Evolutionary conservation across 2,329 filamentous ascomycete species (phyloP).

Genomic region (Chaetomium olivaceum): DNA sequence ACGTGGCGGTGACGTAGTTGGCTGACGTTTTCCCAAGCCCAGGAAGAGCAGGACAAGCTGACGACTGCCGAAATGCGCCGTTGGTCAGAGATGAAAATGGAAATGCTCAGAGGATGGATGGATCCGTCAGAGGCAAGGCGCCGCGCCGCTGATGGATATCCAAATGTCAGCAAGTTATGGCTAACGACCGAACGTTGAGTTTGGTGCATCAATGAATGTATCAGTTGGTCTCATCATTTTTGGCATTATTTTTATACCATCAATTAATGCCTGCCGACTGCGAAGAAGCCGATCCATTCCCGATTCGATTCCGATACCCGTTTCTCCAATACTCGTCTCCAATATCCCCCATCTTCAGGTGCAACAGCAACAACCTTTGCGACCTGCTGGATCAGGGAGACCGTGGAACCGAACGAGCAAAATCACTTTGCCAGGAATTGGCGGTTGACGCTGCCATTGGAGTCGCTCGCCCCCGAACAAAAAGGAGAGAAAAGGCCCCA

Average conservation of each 20-base stretch:
- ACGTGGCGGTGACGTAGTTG: conserved; percentile 31
- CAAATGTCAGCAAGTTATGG: conserved; percentile 3
- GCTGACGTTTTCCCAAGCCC: background rate
- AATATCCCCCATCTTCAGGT: background rate
- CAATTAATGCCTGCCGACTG: background rate
- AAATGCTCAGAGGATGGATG: no score
- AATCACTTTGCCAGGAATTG: background rate
- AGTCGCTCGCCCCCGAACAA: background rate
- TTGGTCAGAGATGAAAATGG: conserved; percentile 1
- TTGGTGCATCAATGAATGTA: background rate
- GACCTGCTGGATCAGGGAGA: background rate
- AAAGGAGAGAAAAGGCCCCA: background rate
- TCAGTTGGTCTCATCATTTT: background rate
- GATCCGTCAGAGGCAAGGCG: background rate
- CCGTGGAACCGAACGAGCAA: background rate
- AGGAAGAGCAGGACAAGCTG: background rate
- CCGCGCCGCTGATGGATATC: background rate
- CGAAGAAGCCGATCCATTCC: conserved; percentile 8
- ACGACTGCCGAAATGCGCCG: background rate
- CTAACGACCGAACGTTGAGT: background rate
- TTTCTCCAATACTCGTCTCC: background rate
- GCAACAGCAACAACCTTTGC: background rate
- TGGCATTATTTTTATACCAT: background rate
- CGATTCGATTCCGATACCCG: background rate
- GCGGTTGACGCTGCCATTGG: background rate